phyloP scores from a whole-genome alignment of 2,329 filamentous ascomycete genomes.

The Orbilia oligospora region DNA sequence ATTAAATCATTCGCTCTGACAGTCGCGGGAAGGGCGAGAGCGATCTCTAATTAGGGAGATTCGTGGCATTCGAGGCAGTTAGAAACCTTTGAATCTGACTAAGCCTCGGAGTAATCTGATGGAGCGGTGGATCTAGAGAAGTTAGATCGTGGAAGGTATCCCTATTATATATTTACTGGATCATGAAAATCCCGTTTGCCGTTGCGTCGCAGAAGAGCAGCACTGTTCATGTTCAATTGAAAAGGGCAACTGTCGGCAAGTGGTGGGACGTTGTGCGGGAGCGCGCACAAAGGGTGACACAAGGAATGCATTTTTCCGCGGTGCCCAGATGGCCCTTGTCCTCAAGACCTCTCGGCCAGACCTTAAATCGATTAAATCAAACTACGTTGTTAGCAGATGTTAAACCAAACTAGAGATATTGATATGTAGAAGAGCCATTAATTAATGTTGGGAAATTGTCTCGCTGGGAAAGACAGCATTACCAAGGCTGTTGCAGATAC shows the following conservation, averaged over 20 bases:
- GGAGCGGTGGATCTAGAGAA: background rate
- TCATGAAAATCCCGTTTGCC: background rate
- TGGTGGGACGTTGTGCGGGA: background rate
- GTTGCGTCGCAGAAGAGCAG: background rate
- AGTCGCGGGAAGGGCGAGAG: slow-evolving; percentile 10
- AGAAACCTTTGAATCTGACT: slow-evolving; percentile 4
- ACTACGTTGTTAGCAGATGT: too few species aligned
- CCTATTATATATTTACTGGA: background rate
- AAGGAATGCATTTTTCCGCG: slow-evolving; percentile 11
- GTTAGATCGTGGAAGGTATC: background rate
- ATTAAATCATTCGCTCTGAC: slow-evolving; percentile 17
- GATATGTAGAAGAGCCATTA: background rate
- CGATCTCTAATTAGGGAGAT: slow-evolving; percentile 3
- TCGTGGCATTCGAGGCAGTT: slow-evolving; percentile 9
- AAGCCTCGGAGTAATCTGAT: background rate
- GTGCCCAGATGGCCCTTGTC: background rate
- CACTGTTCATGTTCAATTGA: background rate
- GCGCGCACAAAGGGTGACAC: slow-evolving; percentile 14
- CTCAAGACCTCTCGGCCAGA: background rate
- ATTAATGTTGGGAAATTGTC: slow-evolving; percentile 16
- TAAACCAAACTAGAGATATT: background rate
- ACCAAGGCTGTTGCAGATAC: slow-evolving; percentile 1
- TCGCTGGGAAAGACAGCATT: slow-evolving; percentile 3
- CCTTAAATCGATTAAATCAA: too few species aligned
- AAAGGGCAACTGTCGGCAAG: background rate